Evolutionary conservation across 768 basidiomycete species (phyloP).

Genomic region (Botryobasidium botryosum): DNA sequence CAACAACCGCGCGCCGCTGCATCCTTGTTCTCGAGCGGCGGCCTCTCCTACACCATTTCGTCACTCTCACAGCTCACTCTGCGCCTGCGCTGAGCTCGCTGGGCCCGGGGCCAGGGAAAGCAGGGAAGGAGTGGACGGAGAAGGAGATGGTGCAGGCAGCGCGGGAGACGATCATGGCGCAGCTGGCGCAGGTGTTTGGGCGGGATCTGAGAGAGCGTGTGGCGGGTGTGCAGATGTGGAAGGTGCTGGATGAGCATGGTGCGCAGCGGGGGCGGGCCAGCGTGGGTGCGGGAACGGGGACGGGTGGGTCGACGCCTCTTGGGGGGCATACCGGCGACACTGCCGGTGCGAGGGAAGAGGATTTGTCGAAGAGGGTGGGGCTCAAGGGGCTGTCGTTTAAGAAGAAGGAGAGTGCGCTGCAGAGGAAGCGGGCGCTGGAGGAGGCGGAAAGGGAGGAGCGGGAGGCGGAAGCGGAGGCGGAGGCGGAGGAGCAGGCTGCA

Average conservation of each 20-base stretch:
- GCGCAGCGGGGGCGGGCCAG: too few relatives aligned
- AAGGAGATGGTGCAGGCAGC: not conserved
- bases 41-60: conserved; percentile 14
- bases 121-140: not conserved
- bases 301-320: too few relatives aligned
- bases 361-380: too few relatives aligned
- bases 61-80: conserved; percentile 19
- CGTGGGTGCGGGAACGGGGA: too few relatives aligned
- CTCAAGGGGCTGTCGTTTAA: too few relatives aligned
- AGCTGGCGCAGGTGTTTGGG: conserved; percentile 38
- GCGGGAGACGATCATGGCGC: conserved; percentile 25
- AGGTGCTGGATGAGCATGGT: conserved; percentile 25
- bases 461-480: not conserved
- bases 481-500: not conserved
- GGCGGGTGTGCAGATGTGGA: conserved; percentile 35
- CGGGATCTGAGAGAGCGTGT: conserved; percentile 50
- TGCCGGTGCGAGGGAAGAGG: too few relatives aligned
- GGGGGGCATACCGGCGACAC: too few relatives aligned
- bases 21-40: conserved; percentile 36
- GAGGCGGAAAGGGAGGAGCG: not conserved
- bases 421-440: too few relatives aligned
- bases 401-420: too few relatives aligned
- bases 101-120: not conserved
- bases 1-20: conserved; percentile 47
- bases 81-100: not conserved